Evolutionary conservation across 306 rosid genomes (phyloP), one percentile per base, ranked within the genome.

Genomic region (Astragalus membranaceus): DNA sequence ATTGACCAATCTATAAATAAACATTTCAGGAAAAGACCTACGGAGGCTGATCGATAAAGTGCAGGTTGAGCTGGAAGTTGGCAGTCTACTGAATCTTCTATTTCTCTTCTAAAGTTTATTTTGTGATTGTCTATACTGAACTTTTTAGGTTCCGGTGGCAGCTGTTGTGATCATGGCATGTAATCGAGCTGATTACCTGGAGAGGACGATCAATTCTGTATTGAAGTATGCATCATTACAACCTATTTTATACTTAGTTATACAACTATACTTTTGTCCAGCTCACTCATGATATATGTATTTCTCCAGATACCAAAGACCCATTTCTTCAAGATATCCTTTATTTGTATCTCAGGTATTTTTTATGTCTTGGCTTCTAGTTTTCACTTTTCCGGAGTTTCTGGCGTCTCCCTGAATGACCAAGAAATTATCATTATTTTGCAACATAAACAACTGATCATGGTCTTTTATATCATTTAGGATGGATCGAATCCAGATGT

Each of bases 81-180:
- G 48, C 65, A 4, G 67, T 72, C 65, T 56, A 51, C 74, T 52
- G 10, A 52, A 42, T 60, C 23, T 79, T 67, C 44, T 73, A 39
- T 64, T 59, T 58, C 53, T 70, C 72, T 64, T 64, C 41, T 66
- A 43, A 41, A 57, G 62, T 39, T 86, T 32, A 44, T 78, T 52
- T 51, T 42, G 57, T 69, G 68, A 69, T 79, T 78, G 42, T 47
- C 75, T 75, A 37, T 51, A 32, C 66, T 77, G 53, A 78, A 79
- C 47, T 20, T 70, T 49, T 79, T 87, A 92, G 98, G 96, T 75
- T 58, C 96, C 98, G 20, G 89, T 94, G 83, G 98, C 98, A 41
- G 98, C 98, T 74, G 97, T 94, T 80, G 98, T 94, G 71, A 80
- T 94, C 79, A 94, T 94, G 96, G 96, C 97, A 74, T 94, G 98